These are phyloP conservation scores for Rhodosporidiobolus sp. DNA, from an alignment of 768 basidiomycete genomes.

Conservation along the genomic window DNA sequence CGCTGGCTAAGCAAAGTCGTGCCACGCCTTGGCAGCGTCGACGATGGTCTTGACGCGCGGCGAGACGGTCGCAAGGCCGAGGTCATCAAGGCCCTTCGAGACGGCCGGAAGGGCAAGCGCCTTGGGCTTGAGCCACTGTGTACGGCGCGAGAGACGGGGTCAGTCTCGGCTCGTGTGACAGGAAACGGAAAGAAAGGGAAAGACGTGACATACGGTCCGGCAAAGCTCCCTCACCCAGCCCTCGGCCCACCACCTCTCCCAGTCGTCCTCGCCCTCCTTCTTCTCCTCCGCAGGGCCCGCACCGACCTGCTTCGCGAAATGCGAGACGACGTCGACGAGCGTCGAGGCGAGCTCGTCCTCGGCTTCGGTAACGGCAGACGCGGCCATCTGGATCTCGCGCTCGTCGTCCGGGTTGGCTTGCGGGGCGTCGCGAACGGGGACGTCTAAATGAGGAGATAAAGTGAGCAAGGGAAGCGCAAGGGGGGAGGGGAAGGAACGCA, in stretches of 20 bases:
- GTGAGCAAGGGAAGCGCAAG: slow-evolving; percentile 54
- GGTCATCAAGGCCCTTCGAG: slow-evolving; percentile 16
- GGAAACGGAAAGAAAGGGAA: background rate
- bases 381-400: slow-evolving; percentile 19
- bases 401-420: slow-evolving; percentile 16
- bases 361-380: slow-evolving; percentile 49
- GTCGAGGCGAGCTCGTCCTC: slow-evolving; percentile 72
- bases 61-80: slow-evolving; percentile 14
- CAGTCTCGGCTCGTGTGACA: background rate
- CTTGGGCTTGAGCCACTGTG: slow-evolving; percentile 11
- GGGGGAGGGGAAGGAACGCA: slow-evolving; percentile 53
- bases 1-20: slow-evolving; percentile 16
- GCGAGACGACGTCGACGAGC: slow-evolving; percentile 67
- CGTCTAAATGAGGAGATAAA: slow-evolving; percentile 54
- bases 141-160: background rate
- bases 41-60: slow-evolving; percentile 5
- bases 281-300: slow-evolving; percentile 58
- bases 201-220: slow-evolving; percentile 56
- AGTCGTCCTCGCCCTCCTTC: slow-evolving; percentile 58
- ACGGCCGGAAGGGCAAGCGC: background rate
- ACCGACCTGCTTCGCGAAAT: slow-evolving; percentile 67
- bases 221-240: slow-evolving; percentile 89
- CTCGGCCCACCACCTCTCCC: slow-evolving; percentile 84
- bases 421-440: slow-evolving; percentile 60
- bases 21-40: slow-evolving; percentile 25